Percentiles rank a stretch among this genome's conserved stretches.
Conservation (phyloP, 139 green algal species). For the Deuterostichococcus epilithicus region DNA sequence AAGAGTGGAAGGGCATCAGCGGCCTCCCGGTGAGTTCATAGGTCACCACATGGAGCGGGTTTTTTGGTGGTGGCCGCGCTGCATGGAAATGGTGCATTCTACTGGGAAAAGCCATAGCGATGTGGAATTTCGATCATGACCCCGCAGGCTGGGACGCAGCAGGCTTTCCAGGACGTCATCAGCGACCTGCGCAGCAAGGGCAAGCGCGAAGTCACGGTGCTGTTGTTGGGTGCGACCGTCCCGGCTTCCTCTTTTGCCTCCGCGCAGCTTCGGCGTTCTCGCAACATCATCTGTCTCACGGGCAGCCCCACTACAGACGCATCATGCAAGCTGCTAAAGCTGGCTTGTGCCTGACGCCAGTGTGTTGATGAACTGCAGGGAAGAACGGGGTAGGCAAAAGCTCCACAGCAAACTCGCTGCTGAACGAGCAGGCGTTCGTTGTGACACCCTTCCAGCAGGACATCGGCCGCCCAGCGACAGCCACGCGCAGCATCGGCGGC, state of each 20-base stretch:
- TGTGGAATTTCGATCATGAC: background rate
- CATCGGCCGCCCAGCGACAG: constrained; percentile 25
- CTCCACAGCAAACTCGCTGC: constrained; percentile 61
- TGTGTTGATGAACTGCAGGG: constrained; percentile 19
- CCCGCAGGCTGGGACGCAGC: constrained; percentile 42
- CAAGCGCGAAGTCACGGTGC: constrained; percentile 49
- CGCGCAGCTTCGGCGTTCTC: background rate
- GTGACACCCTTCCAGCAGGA: constrained; percentile 51
- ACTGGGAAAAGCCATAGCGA: background rate
- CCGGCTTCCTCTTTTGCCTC: background rate
- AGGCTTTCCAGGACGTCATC: constrained; percentile 28
- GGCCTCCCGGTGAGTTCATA: constrained; percentile 1
- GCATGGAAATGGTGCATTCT: background rate
- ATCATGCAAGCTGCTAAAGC: background rate
- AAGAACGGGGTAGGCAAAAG: constrained; percentile 72
- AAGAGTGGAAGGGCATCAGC: constrained; percentile 4
- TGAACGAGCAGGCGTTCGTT: constrained; percentile 49
- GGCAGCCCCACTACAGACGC: background rate
- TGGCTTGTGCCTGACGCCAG: background rate
- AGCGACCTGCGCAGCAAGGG: constrained; percentile 29
- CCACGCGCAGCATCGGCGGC: constrained; percentile 30
- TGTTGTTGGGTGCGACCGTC: constrained; percentile 45
- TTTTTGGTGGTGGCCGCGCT: background rate
- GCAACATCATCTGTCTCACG: background rate
- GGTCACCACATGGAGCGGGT: background rate